phyloP scores from a whole-genome alignment of 805 yeast species.

The Kodamaea leandrae region DNA sequence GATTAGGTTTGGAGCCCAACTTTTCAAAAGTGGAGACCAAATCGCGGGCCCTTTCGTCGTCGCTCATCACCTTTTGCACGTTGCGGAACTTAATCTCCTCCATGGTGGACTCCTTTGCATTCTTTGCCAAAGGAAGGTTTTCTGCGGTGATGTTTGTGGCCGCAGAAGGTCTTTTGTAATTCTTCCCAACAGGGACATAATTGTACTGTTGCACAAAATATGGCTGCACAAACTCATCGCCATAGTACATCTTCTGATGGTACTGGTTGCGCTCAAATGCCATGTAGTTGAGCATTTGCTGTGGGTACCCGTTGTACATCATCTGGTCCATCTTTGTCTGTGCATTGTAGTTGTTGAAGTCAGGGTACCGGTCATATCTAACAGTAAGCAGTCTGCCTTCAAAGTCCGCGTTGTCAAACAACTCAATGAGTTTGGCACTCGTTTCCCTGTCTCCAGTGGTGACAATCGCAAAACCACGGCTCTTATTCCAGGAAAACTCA shows the following conservation, averaged over 20 bases:
- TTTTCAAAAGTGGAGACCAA: constrained; percentile 24
- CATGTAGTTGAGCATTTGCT: constrained; percentile 16
- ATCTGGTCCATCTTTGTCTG: constrained; percentile 16
- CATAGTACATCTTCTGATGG: constrained; percentile 32
- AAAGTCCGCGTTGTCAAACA: constrained; percentile 52
- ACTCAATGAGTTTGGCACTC: constrained; percentile 47
- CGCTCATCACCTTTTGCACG: constrained; percentile 15
- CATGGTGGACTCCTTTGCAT: constrained; percentile 4
- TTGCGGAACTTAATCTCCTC: constrained; percentile 9
- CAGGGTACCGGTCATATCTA: constrained; percentile 55
- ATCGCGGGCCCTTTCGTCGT: constrained; percentile 30
- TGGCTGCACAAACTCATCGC: constrained; percentile 9
- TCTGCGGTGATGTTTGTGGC: constrained; percentile 4
- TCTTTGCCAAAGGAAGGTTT: constrained; percentile 7
- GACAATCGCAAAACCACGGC: constrained; percentile 66
- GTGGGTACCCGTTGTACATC: constrained; percentile 3
- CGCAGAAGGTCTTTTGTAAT: background rate
- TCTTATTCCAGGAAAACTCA: constrained; percentile 10
- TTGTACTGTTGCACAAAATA: constrained; percentile 1
- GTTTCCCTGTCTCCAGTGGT: constrained; percentile 46
- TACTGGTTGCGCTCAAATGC: constrained; percentile 33
- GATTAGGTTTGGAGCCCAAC: constrained; percentile 4
- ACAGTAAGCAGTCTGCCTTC: constrained; percentile 62
- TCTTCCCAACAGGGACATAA: background rate
- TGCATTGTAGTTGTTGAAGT: constrained; percentile 30